Conservation (phyloP, 140 eudicot genomes). For the Erigeron philadelphicus region DNA sequence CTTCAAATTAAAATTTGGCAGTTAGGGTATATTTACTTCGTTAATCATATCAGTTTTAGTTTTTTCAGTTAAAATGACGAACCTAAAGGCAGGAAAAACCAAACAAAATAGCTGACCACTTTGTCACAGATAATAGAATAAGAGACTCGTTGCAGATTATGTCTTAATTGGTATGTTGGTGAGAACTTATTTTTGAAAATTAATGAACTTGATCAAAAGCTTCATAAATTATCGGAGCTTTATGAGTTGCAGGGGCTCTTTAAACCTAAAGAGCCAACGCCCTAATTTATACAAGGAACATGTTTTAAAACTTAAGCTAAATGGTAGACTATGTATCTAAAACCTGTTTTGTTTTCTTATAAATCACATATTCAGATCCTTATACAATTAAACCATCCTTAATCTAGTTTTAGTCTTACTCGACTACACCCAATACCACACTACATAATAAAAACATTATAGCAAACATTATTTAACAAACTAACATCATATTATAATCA, state of each 20-base stretch:
- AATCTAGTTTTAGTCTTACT: background rate
- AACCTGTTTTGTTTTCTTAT: background rate
- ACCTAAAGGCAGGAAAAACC: background rate
- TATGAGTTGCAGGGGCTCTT: no score
- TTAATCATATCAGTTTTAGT: constrained; percentile 14
- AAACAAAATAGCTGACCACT: constrained; percentile 6
- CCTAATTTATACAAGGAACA: no score
- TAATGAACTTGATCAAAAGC: no score
- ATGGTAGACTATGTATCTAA: no score
- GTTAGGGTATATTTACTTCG: background rate
- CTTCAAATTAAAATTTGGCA: background rate
- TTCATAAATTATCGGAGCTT: no score
- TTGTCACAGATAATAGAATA: background rate
- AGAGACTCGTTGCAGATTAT: background rate
- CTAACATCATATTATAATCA: background rate
- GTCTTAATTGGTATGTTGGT: background rate
- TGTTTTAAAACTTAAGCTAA: no score
- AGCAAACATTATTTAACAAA: background rate
- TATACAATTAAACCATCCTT: no score
- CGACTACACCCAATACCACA: background rate
- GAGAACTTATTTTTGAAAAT: no score
- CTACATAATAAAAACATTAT: background rate
- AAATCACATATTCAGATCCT: background rate
- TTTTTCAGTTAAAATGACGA: background rate
- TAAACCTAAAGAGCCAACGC: no score